These are phyloP conservation scores for Hevea brasiliensis DNA, from an alignment of 345 rosid genomes.

Conservation along the genomic window DNA sequence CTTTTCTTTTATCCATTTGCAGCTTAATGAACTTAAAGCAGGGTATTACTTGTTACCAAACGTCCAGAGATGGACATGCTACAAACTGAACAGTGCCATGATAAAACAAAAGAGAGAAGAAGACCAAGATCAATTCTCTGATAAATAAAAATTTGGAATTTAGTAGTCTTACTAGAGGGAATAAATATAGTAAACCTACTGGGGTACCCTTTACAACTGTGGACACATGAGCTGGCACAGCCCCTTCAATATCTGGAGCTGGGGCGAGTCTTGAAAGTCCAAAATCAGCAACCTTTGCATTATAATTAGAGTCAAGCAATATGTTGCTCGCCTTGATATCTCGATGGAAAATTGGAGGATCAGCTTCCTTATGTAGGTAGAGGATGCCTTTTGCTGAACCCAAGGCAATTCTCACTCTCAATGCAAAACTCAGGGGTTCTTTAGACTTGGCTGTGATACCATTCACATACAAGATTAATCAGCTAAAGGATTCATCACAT, in stretches of 20 bases:
- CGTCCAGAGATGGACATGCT: slow-evolving; percentile 6
- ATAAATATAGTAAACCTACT: slow-evolving; percentile 37
- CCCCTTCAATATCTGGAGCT: slow-evolving; percentile 67
- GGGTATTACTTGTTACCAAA: background rate
- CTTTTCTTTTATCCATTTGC: background rate
- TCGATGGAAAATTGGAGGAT: slow-evolving; percentile 91
- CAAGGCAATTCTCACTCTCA: slow-evolving; percentile 66
- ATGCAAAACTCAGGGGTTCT: slow-evolving; percentile 58
- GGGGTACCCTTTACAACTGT: slow-evolving; percentile 96
- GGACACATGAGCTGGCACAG: slow-evolving; percentile 66
- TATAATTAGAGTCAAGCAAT: slow-evolving; percentile 62
- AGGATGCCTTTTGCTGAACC: slow-evolving; percentile 87
- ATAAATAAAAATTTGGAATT: background rate
- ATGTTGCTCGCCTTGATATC: slow-evolving; percentile 97
- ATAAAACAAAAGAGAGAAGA: background rate
- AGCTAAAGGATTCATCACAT: background rate
- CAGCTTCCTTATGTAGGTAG: slow-evolving; percentile 86
- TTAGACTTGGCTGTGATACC: slow-evolving; percentile 48
- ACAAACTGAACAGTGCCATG: background rate
- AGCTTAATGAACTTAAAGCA: no score
- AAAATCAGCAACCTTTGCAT: slow-evolving; percentile 95
- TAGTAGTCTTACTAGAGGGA: background rate
- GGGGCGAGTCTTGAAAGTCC: slow-evolving; percentile 94
- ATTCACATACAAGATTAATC: slow-evolving; percentile 5
- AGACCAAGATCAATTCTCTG: slow-evolving; percentile 3